These are phyloP conservation scores for Agastache rugosa DNA, from an alignment of 257 asterid genomes.

Conservation along the genomic window DNA sequence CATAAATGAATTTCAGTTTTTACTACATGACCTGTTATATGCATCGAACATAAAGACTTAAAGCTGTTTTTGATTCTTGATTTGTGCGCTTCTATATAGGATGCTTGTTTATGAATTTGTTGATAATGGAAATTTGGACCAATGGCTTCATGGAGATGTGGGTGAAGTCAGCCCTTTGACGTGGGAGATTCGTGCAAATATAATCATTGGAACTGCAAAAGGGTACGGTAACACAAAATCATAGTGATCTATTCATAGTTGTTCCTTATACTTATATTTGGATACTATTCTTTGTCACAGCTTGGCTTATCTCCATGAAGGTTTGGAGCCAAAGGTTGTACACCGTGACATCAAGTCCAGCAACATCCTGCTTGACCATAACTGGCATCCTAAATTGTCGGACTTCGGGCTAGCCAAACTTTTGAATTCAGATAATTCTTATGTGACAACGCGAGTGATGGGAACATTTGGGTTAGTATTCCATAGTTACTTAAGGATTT, in stretches of 20 bases:
- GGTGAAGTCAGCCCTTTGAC: constrained; percentile 92
- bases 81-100: constrained; percentile 44
- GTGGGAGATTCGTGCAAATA: constrained; percentile 83
- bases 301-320: constrained; percentile 92
- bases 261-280: constrained; percentile 10
- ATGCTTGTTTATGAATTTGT: constrained; percentile 97
- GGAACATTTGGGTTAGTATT: constrained; percentile 94
- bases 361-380: constrained; percentile 82
- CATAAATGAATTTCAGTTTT: constrained; percentile 1
- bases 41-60: constrained; percentile 24
- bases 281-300: constrained; percentile 47
- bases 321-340: constrained; percentile 96
- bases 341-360: constrained; percentile 96
- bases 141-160: constrained; percentile 97
- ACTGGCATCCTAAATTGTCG: constrained; percentile 88
- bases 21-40: constrained; percentile 11
- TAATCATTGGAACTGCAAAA: constrained; percentile 85
- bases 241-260: constrained; percentile 18
- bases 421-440: constrained; percentile 78
- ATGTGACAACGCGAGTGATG: constrained; percentile 94
- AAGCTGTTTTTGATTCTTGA: constrained; percentile 15
- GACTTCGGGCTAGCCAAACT: constrained; percentile 98
- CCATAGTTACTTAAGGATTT: constrained; percentile 25
- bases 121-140: constrained; percentile 91
- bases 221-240: constrained; percentile 57